Evolutionary conservation across 176 grass and related monocot genomes (phyloP), one percentile per base, ranked within the genome.

Genomic region (Aegilops bicornis): DNA sequence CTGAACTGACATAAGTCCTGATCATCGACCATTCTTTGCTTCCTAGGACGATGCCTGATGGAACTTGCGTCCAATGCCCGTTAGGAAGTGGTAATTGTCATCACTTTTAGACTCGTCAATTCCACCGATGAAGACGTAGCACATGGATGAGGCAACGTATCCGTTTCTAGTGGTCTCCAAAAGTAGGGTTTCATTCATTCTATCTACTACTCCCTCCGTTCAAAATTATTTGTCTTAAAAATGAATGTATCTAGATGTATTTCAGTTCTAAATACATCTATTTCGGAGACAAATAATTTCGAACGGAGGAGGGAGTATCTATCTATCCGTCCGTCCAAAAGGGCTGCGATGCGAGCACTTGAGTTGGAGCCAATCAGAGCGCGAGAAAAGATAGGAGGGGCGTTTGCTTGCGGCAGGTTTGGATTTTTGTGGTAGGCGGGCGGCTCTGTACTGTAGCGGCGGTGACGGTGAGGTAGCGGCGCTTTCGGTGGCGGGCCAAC

Each of bases 401-500:
- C 5, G 65, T 4, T 42, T 69, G 47, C 66, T 31, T 20, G 60
- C 33, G 83, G 13, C 35, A 1, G 10, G 17, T 39, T 31, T 67
- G 76, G 61, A 76, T 30, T 24, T 13, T 24, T 20, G 1, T 3
- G 36, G 35, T 11, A 40, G 27, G 19, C 3, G 79, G 24, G 35
- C 9, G 17, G 13, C 2, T 35, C 10, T 52, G 79, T 68, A 68
- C 42, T 35, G 63, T 69, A 81, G 63, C 63, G 79, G 17, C 42
- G 82, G 5, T 8, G 64, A 30, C 15, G 52, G 52, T 56, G 17
- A 20, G 62, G 82, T 45, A 36, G 37, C 63, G 62, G 76, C 33
- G 76, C 47, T 79, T 70, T 79, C 64, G 76, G 63, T 67, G 75
- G 75, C 73, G 45, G 43, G 30, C 3, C 73, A 24, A 58, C 73